Percentiles rank a stretch among this genome's conserved stretches.
Evolutionary conservation across 345 rosid genomes (phyloP).

Genomic region (Laguncularia racemosa): DNA sequence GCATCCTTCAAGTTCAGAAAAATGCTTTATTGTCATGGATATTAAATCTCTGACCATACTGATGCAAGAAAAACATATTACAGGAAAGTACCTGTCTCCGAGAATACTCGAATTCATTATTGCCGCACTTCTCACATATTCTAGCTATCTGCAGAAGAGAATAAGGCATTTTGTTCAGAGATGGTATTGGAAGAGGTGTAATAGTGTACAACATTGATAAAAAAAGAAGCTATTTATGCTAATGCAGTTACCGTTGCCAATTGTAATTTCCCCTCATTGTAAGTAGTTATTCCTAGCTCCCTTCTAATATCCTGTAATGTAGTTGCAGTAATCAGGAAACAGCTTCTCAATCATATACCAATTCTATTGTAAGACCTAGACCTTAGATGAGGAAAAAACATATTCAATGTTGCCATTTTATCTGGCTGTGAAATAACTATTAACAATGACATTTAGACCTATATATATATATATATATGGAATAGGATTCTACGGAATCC

Average conservation of each 20-base stretch:
- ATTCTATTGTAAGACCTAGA: not conserved
- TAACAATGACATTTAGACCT: too few relatives aligned
- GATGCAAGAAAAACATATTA: not conserved
- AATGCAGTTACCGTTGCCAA: slow-evolving; percentile 13
- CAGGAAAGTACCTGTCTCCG: slow-evolving; percentile 28
- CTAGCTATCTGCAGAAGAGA: slow-evolving; percentile 19
- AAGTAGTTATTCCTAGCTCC: slow-evolving; percentile 32
- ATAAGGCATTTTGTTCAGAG: too few relatives aligned
- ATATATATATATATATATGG: too few relatives aligned
- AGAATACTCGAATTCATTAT: slow-evolving; percentile 25
- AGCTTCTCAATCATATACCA: not conserved
- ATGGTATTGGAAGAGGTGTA: too few relatives aligned
- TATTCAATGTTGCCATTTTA: too few relatives aligned
- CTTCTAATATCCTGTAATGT: slow-evolving; percentile 31
- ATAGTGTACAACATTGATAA: too few relatives aligned
- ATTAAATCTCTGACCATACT: not conserved
- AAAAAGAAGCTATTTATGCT: too few relatives aligned
- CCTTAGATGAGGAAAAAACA: too few relatives aligned
- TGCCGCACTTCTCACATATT: slow-evolving; percentile 32
- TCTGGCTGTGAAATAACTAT: too few relatives aligned
- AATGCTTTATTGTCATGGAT: too few relatives aligned
- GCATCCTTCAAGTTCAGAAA: too few relatives aligned
- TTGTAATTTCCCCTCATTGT: slow-evolving; percentile 17
- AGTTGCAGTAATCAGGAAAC: not conserved
- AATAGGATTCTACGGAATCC: too few relatives aligned